These are phyloP conservation scores for Mortierella sp. DNA, from an alignment of 371 early-diverging fungal species.

Conservation along the genomic window DNA sequence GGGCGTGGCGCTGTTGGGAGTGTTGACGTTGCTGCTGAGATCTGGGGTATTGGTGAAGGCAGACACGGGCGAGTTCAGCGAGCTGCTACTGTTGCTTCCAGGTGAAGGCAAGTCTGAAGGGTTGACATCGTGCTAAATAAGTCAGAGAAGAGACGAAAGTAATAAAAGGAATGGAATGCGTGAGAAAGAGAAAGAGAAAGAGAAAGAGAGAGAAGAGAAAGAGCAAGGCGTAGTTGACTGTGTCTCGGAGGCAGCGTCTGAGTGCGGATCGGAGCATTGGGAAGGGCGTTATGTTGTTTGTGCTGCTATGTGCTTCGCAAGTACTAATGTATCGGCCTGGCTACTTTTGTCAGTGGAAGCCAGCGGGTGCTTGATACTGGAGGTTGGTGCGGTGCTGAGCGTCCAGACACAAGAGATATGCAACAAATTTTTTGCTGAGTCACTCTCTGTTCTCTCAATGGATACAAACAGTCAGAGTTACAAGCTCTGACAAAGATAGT, in stretches of 20 bases:
- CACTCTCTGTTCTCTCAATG: no score
- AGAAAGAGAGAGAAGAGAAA: background rate
- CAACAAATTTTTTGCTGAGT: no score
- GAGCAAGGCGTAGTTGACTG: no score
- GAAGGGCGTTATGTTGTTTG: no score
- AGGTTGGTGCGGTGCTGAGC: background rate
- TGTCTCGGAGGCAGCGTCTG: background rate
- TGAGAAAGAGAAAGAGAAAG: background rate
- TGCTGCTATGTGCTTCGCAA: no score
- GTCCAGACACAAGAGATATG: background rate
- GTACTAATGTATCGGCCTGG: no score
- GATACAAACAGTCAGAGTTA: no score
- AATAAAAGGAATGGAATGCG: background rate
- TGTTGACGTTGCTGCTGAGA: slow-evolving; percentile 15
- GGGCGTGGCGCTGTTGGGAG: slow-evolving; percentile 6
- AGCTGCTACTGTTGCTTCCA: slow-evolving; percentile 32
- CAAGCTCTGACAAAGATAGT: no score
- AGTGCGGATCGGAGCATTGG: background rate
- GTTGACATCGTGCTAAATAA: slow-evolving; percentile 35
- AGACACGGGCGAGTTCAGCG: slow-evolving; percentile 40
- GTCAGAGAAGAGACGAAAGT: background rate
- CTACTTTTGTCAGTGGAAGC: background rate
- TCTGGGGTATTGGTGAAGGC: slow-evolving; percentile 47
- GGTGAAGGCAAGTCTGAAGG: slow-evolving; percentile 42
- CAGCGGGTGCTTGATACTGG: no score